phyloP scores from a whole-genome alignment of 2,329 filamentous ascomycete species.

The Chrysoporthe puriensis region DNA sequence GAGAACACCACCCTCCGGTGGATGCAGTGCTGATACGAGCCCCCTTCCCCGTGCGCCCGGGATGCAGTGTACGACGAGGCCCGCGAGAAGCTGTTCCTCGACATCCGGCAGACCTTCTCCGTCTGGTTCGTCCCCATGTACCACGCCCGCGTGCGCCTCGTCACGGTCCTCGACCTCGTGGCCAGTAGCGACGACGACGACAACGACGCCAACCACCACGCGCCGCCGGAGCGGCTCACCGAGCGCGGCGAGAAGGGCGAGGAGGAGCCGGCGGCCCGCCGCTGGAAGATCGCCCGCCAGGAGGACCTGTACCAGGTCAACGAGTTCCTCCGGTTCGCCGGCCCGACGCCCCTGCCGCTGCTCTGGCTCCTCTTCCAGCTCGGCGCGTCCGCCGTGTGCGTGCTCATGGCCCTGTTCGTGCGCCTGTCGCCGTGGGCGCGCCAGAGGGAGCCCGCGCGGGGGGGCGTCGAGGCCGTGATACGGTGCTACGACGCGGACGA shows the following conservation, averaged over 20 bases:
- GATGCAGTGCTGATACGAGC: too few relatives aligned
- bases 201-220: neutral
- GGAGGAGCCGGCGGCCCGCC: conserved; percentile 13
- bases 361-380: conserved; percentile 65
- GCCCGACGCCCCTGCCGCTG: conserved; percentile 43
- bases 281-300: conserved; percentile 59
- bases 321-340: conserved; percentile 74
- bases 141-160: conserved; percentile 67
- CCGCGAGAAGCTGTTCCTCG: conserved; percentile 71
- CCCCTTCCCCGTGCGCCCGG: too few relatives aligned
- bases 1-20: too few relatives aligned
- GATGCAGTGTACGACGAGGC: conserved; percentile 67
- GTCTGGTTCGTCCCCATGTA: conserved; percentile 81
- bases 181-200: conserved; percentile 28
- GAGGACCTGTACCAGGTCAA: conserved; percentile 82
- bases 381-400: conserved; percentile 66
- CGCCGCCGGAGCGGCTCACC: too few relatives aligned
- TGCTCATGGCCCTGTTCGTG: conserved; percentile 43
- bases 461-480: conserved; percentile 20
- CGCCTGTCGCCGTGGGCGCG: conserved; percentile 23
- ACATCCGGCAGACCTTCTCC: conserved; percentile 74
- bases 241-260: neutral
- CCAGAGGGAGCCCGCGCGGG: conserved; percentile 19
- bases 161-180: conserved; percentile 67
- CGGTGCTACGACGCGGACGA: conserved; percentile 11